phyloP scores from a whole-genome alignment of 768 basidiomycete genomes.

The Clitopilus hobsonii region DNA sequence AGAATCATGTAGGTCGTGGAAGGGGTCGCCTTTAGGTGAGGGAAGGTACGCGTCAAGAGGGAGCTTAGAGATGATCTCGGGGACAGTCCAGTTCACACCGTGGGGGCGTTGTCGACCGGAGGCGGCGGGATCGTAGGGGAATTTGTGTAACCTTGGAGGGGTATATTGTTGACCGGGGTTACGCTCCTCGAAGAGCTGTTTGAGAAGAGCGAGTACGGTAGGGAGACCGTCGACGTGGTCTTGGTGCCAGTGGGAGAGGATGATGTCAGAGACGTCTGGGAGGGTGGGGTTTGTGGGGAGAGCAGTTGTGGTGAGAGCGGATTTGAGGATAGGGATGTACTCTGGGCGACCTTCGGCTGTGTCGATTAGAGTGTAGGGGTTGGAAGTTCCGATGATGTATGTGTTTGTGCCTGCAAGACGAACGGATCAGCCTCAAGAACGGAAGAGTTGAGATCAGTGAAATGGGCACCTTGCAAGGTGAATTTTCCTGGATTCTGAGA shows the following conservation, averaged over 20 bases:
- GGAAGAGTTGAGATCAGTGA: not conserved
- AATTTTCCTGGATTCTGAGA: constrained; percentile 82
- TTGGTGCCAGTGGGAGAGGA: constrained; percentile 86
- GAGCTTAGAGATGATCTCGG: constrained; percentile 35
- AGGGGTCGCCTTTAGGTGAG: constrained; percentile 30
- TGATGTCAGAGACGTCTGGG: constrained; percentile 78
- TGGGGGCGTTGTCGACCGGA: constrained; percentile 10
- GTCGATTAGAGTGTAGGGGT: constrained; percentile 79
- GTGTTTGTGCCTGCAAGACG: constrained; percentile 73
- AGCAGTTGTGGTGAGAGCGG: constrained; percentile 44
- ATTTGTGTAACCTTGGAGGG: constrained; percentile 76
- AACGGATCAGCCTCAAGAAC: not conserved
- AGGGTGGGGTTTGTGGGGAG: constrained; percentile 28
- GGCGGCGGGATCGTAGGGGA: constrained; percentile 33
- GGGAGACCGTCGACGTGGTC: constrained; percentile 84
- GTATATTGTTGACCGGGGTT: constrained; percentile 42
- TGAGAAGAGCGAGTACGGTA: constrained; percentile 62
- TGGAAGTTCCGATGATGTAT: constrained; percentile 68
- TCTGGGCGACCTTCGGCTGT: constrained; percentile 70
- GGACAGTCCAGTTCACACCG: constrained; percentile 29
- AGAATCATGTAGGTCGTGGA: constrained; percentile 57
- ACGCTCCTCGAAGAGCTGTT: constrained; percentile 53
- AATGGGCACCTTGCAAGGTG: constrained; percentile 68
- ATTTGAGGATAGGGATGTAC: constrained; percentile 65
- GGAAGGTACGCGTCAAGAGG: constrained; percentile 42